phyloP scores from a whole-genome alignment of 257 asterid genomes.

The Leonotis leonurus region DNA sequence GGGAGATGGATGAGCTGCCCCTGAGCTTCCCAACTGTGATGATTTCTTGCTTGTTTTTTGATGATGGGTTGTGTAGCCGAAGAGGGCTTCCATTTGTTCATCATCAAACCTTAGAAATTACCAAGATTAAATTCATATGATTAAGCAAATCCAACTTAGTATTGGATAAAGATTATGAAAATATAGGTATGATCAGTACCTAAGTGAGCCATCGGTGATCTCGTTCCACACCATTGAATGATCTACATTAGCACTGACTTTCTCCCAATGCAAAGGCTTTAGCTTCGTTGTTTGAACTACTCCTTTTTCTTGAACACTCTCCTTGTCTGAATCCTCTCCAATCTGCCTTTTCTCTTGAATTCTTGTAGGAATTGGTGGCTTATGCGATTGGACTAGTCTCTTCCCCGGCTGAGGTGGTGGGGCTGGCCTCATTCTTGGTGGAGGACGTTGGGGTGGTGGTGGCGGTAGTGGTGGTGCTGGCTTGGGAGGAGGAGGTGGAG shows the following conservation, averaged over 20 bases:
- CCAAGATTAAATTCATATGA: too few species aligned
- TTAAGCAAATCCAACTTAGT: too few species aligned
- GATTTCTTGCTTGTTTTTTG: slow-evolving; percentile 30
- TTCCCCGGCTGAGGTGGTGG: slow-evolving; percentile 20
- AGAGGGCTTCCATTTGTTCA: slow-evolving; percentile 66
- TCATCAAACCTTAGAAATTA: slow-evolving; percentile 44
- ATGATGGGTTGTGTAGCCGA: slow-evolving; percentile 41
- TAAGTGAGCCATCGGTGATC: slow-evolving; percentile 68
- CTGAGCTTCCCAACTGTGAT: slow-evolving; percentile 19
- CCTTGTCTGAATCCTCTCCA: background rate
- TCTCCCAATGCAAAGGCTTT: slow-evolving; percentile 91
- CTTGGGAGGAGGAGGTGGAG: slow-evolving; percentile 23
- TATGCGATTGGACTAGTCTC: slow-evolving; percentile 13
- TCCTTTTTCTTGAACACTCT: too few species aligned
- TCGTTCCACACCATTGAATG: slow-evolving; percentile 93
- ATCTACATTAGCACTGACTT: slow-evolving; percentile 58
- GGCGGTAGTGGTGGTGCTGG: too few species aligned
- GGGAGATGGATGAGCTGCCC: slow-evolving; percentile 28
- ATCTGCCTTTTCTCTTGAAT: slow-evolving; percentile 11
- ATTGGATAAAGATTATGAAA: too few species aligned
- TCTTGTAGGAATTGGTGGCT: slow-evolving; percentile 46
- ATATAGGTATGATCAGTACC: slow-evolving; percentile 27
- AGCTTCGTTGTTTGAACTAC: slow-evolving; percentile 33
- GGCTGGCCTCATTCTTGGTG: slow-evolving; percentile 25
- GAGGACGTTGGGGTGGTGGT: too few species aligned